A percentile compares a stretch with the other conserved stretches of the same genome.
phyloP scores from a whole-genome alignment of 768 basidiomycete species.

The Fomitopsis pulvina region DNA sequence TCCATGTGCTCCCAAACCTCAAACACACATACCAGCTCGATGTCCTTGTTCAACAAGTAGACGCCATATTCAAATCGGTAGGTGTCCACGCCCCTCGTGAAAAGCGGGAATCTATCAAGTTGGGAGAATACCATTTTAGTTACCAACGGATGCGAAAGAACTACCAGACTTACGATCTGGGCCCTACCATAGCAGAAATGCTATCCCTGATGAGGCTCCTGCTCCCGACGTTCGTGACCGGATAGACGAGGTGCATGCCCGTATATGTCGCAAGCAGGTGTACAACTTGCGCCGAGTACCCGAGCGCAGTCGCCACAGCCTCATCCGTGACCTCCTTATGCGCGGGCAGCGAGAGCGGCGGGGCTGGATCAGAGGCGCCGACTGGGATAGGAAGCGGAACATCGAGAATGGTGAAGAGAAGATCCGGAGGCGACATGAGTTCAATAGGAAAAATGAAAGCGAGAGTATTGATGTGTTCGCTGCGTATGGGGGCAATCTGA shows the following conservation, averaged over 20 bases:
- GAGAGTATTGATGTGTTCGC: conserved; percentile 61
- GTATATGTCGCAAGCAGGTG: conserved; percentile 77
- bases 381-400: conserved; percentile 90
- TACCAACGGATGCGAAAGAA: not conserved
- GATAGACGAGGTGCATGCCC: conserved; percentile 75
- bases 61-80: conserved; percentile 98
- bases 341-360: conserved; percentile 63
- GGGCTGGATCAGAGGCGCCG: conserved; percentile 69
- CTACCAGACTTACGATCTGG: conserved; percentile 65
- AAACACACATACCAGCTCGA: conserved; percentile 68
- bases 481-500: conserved; percentile 47
- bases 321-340: conserved; percentile 79
- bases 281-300: conserved; percentile 83
- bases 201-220: conserved; percentile 87
- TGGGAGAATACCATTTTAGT: not conserved
- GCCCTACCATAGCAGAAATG: conserved; percentile 93
- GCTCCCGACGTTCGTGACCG: conserved; percentile 86
- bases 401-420: conserved; percentile 84
- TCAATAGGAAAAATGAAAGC: conserved; percentile 86
- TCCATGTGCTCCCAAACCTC: conserved; percentile 26
- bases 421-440: conserved; percentile 70
- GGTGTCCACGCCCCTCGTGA: conserved; percentile 89
- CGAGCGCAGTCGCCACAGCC: conserved; percentile 80
- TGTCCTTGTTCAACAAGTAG: conserved; percentile 93
- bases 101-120: conserved; percentile 79